A percentile compares a stretch with the other conserved stretches of the same genome.
Conservation (phyloP, 495 filamentous ascomycete genomes). For the Xylaria venustula region DNA sequence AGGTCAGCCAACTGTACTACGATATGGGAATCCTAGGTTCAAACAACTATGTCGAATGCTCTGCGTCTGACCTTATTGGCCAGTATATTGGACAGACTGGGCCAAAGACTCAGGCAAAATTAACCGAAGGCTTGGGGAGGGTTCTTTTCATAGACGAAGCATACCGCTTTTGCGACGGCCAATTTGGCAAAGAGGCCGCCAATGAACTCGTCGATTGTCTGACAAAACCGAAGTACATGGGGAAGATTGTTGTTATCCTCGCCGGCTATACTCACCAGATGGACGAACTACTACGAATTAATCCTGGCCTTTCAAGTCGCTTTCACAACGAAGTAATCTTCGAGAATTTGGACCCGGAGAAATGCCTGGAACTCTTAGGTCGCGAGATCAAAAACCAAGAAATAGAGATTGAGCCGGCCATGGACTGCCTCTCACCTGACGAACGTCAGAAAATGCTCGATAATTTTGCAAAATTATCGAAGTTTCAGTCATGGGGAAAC, state of each 20-base stretch:
- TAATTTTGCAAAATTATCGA: conserved; percentile 22
- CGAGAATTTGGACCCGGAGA: conserved; percentile 35
- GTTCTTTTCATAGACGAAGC: conserved; percentile 66
- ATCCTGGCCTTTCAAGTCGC: conserved; percentile 54
- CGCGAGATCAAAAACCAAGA: conserved; percentile 18
- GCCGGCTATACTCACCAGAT: conserved; percentile 70
- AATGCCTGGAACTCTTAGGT: conserved; percentile 46
- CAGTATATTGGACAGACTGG: conserved; percentile 58
- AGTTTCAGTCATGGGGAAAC: conserved; percentile 39
- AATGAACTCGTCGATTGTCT: conserved; percentile 66
- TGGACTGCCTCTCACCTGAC: conserved; percentile 8
- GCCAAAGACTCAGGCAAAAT: conserved; percentile 51
- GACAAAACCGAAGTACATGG: conserved; percentile 56
- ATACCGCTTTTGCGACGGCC: conserved; percentile 54
- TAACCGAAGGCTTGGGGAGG: conserved; percentile 57
- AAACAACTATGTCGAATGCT: conserved; percentile 48
- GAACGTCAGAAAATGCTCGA: conserved; percentile 15
- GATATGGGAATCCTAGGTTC: conserved; percentile 52
- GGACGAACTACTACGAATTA: conserved; percentile 60
- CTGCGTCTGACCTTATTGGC: conserved; percentile 52
- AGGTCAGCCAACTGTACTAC: conserved; percentile 62
- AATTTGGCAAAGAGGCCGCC: conserved; percentile 65
- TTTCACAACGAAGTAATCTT: conserved; percentile 61
- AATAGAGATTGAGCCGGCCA: not conserved
- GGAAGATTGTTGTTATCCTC: conserved; percentile 67